A percentile compares a stretch with the other conserved stretches of the same genome.
Conservation (phyloP, 2,329 filamentous ascomycete genomes). For the Aspergillus piperis region DNA sequence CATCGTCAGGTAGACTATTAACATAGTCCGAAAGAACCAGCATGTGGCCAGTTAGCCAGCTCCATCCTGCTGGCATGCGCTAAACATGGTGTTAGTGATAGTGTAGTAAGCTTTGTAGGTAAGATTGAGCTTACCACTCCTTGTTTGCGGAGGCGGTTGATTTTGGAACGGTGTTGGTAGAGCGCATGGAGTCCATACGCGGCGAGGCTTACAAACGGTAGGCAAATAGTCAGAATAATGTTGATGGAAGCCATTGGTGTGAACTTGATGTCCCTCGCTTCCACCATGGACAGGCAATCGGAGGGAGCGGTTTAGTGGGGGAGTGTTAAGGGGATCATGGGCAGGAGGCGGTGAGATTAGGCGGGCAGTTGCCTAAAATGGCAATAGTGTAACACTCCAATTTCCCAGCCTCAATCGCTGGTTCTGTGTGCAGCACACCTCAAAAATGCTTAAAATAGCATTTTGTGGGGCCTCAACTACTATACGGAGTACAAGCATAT, state of each 20-base stretch:
- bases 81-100: background rate
- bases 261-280: background rate
- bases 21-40: background rate
- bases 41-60: slow-evolving; percentile 2
- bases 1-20: background rate
- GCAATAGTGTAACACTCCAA: too few species aligned
- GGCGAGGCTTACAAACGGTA: background rate
- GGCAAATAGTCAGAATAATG: background rate
- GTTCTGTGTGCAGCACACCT: too few species aligned
- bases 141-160: slow-evolving; percentile 2
- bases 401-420: too few species aligned
- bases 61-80: slow-evolving; percentile 4
- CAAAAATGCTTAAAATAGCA: too few species aligned
- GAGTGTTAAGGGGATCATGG: background rate
- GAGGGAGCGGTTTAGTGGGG: background rate
- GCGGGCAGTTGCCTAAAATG: too few species aligned
- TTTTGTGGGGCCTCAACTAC: too few species aligned
- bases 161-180: background rate
- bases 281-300: background rate
- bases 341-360: background rate
- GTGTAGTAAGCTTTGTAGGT: too few species aligned
- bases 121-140: background rate
- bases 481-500: too few species aligned
- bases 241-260: background rate
- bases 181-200: background rate